Evolutionary conservation across 768 basidiomycete genomes (phyloP).

Genomic region (Fomitopsis pulvina): DNA sequence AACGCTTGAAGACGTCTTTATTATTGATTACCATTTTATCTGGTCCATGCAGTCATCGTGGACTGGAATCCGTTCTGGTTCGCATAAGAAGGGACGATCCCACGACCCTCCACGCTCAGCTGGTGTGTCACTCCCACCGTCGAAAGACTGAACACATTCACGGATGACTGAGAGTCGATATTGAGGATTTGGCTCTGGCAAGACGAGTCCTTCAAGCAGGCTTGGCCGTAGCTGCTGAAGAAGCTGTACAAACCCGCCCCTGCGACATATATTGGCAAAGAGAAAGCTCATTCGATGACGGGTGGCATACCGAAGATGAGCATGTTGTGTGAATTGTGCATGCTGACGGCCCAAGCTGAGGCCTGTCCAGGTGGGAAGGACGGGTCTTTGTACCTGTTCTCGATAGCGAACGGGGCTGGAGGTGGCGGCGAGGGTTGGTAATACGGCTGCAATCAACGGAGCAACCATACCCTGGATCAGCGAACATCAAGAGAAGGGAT

Average conservation of each 20-base stretch:
- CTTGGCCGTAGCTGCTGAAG: conserved; percentile 51
- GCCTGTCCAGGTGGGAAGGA: conserved; percentile 31
- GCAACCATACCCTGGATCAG: neutral
- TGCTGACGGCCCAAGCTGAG: conserved; percentile 51
- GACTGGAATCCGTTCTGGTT: conserved; percentile 52
- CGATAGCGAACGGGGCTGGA: conserved; percentile 48
- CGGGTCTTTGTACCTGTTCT: conserved; percentile 47
- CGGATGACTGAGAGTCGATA: conserved; percentile 40
- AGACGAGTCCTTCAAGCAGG: conserved; percentile 35
- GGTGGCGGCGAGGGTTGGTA: conserved; percentile 54
- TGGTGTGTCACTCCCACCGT: conserved; percentile 50
- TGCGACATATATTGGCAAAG: too few relatives aligned
- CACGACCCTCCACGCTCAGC: conserved; percentile 41
- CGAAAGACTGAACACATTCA: conserved; percentile 52
- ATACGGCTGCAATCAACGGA: conserved; percentile 43
- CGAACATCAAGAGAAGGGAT: neutral
- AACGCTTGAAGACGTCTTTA: too few relatives aligned
- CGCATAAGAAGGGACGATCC: conserved; percentile 40
- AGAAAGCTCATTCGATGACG: too few relatives aligned
- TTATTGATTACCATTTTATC: conserved; percentile 1
- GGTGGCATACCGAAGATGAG: conserved; percentile 51
- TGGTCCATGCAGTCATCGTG: conserved; percentile 23
- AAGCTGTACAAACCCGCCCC: conserved; percentile 72
- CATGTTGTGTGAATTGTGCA: conserved; percentile 48
- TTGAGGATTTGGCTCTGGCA: conserved; percentile 57